A percentile compares a stretch with the other conserved stretches of the same genome.
These are phyloP conservation scores for grape (Vitis vinifera) DNA, from an alignment of 164 flowering plant species.

Conservation along the genomic window ASM3070453v1 NC_081809.1:2707001-2707500, in stretches of 20 bases:
- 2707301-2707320: constrained; percentile 29
- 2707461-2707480: constrained; percentile 74
- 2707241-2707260: constrained; percentile 27
- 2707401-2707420: constrained; percentile 31
- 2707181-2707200: background rate
- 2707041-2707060: constrained; percentile 55
- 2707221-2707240: constrained; percentile 30
- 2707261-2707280: constrained; percentile 56
- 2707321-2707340: constrained; percentile 27
- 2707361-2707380: constrained; percentile 32
- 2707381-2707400: constrained; percentile 32
- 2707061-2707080: constrained; percentile 60
- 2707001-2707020: constrained; percentile 48
- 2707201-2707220: constrained; percentile 9
- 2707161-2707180: constrained; percentile 17
- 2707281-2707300: constrained; percentile 55
- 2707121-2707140: constrained; percentile 18
- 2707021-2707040: constrained; percentile 22
- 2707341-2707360: constrained; percentile 25
- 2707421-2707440: constrained; percentile 21
- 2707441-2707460: constrained; percentile 66
- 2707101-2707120: constrained; percentile 23
- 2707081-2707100: constrained; percentile 27
- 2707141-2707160: constrained; percentile 7
- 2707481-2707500: constrained; percentile 92